Evolutionary conservation across 805 yeast genomes (phyloP).

Genomic region (Candida nanaspora): DNA sequence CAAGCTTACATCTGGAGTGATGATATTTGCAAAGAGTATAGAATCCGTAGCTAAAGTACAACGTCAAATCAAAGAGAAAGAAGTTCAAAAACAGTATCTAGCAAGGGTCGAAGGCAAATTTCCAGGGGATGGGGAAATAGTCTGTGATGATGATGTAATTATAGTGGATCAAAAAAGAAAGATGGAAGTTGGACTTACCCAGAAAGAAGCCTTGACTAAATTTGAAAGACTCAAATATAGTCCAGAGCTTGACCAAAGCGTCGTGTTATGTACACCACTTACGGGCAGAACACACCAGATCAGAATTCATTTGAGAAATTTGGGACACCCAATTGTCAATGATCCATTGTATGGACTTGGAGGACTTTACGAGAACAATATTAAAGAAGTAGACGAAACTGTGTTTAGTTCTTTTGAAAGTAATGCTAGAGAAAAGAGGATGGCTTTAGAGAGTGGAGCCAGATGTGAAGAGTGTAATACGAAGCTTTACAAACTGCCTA

Average conservation of each 20-base stretch:
- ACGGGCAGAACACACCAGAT: slow-evolving; percentile 55
- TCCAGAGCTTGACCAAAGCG: slow-evolving; percentile 25
- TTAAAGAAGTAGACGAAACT: slow-evolving; percentile 1
- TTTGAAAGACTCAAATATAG: slow-evolving; percentile 24
- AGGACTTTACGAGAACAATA: background rate
- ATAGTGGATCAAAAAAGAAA: slow-evolving; percentile 24
- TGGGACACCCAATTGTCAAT: slow-evolving; percentile 31
- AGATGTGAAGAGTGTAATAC: slow-evolving; percentile 30
- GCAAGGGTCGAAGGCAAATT: slow-evolving; percentile 39
- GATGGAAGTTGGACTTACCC: slow-evolving; percentile 15
- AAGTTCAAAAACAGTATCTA: slow-evolving; percentile 34
- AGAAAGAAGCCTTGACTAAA: slow-evolving; percentile 15
- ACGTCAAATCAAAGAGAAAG: slow-evolving; percentile 23
- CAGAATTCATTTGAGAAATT: slow-evolving; percentile 43
- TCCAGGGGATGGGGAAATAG: slow-evolving; percentile 20
- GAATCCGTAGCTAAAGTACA: slow-evolving; percentile 26
- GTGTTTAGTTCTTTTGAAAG: slow-evolving; percentile 4
- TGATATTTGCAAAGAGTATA: slow-evolving; percentile 34
- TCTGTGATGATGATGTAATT: slow-evolving; percentile 32
- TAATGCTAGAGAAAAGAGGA: slow-evolving; percentile 9
- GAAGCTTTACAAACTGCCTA: slow-evolving; percentile 24
- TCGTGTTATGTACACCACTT: slow-evolving; percentile 41
- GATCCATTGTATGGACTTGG: slow-evolving; percentile 25
- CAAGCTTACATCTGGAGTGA: slow-evolving; percentile 43
- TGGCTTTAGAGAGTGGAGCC: slow-evolving; percentile 13